Conservation (phyloP, 1,139 yeast genomes). For the Diutina siamensis region DNA sequence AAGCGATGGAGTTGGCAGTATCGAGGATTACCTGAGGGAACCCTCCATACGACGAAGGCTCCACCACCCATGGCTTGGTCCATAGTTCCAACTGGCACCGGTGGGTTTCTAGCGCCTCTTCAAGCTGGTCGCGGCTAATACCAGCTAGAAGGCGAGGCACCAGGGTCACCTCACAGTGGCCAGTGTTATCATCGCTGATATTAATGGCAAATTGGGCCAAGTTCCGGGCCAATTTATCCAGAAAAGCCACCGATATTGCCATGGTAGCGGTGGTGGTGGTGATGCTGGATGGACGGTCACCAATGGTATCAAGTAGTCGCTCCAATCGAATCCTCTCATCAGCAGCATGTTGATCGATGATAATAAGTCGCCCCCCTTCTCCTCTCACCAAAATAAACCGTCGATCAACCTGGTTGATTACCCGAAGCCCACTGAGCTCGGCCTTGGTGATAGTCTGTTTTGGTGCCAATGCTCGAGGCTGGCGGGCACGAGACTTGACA, state of each 20-base stretch:
- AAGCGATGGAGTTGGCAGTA: conserved; percentile 50
- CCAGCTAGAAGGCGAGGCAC: conserved; percentile 18
- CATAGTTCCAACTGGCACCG: neutral
- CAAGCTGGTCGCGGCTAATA: conserved; percentile 21
- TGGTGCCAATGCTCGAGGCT: neutral
- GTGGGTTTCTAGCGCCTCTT: neutral
- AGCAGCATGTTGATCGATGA: conserved; percentile 70
- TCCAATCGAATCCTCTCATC: conserved; percentile 63
- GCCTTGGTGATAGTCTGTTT: neutral
- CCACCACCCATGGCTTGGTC: neutral
- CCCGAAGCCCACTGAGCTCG: conserved; percentile 1
- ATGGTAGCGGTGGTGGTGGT: conserved; percentile 9
- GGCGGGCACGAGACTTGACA: neutral
- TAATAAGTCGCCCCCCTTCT: conserved; percentile 16
- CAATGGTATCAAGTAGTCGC: conserved; percentile 23
- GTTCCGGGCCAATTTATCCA: conserved; percentile 9
- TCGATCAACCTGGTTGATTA: conserved; percentile 41
- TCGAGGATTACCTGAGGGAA: conserved; percentile 39
- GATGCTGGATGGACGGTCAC: neutral
- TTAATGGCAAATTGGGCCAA: neutral
- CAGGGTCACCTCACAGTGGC: conserved; percentile 18
- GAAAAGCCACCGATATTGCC: conserved; percentile 9
- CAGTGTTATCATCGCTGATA: conserved; percentile 17
- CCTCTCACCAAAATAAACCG: conserved; percentile 42
- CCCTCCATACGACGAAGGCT: neutral